Evolutionary conservation across 1,284 basidiomycete species (phyloP), one percentile per base, ranked within the genome.

Genomic region (Apiotrichum sp.): DNA sequence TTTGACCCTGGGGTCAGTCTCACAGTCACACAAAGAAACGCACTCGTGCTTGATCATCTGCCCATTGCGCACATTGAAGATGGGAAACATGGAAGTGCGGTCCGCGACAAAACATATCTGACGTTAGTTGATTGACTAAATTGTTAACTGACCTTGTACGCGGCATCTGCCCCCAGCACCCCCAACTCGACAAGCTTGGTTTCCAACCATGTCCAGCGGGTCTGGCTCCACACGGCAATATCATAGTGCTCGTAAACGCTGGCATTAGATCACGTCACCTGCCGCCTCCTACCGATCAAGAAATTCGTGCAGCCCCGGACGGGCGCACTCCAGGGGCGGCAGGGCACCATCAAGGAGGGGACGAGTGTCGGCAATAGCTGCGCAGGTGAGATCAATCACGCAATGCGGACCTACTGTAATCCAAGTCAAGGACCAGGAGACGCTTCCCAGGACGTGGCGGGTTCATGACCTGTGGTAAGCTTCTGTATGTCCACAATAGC

Each of bases 201-300:
- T 74, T 96, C 92, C 33, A 95, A 80, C 90, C 90, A 95, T 49
- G 89, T 80, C 90, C 90, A 93, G 60, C 84, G 86, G 0, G 90
- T 93, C 74, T 77, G 76, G 36, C 69, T 86, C 88, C 89, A 91
- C 55, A 91, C 85, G 64, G 86, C 87, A 59, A 92, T 88, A 65
- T 93, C 89, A 70, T 92, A 92, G 69, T 84, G 79, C 3, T 85
- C 85, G 65, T 92, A 90, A 53, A 89, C 79, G 6, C 83, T 70
- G 50, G 3, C 4, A 31, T 53, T 35, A 16, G 43, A 1, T 38
- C 36, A 13, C 8, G 85, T 86, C 16, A 84, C 80, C 69, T 89
- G 85, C 11, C 84, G 85, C 14, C 16, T 14, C 66, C 33, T 33
- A 73, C 68, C 48, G 52, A 47, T 73, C 55, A 10, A 93, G 78